A percentile compares a stretch with the other conserved stretches of the same genome.
Conservation (phyloP, 768 basidiomycete species). For the Lyophyllum decastes region DNA sequence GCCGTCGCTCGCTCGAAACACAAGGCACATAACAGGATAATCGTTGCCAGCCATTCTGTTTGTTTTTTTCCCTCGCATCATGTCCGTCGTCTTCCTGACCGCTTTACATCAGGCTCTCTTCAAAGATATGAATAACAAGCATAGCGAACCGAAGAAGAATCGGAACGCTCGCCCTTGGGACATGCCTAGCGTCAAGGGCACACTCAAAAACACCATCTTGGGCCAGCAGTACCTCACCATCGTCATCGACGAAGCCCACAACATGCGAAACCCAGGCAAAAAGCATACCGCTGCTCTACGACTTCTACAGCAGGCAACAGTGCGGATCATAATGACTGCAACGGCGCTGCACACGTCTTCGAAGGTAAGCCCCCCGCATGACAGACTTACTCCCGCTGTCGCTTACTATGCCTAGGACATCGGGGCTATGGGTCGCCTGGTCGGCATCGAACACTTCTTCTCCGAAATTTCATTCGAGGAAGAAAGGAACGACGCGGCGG, state of each 20-base stretch:
- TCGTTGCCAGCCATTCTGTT: conserved; percentile 27
- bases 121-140: conserved; percentile 10
- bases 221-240: conserved; percentile 17
- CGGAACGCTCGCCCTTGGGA: conserved; percentile 17
- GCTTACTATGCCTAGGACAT: conserved; percentile 22
- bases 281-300: conserved; percentile 14
- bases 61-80: conserved; percentile 5
- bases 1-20: conserved; percentile 18
- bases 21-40: conserved; percentile 9
- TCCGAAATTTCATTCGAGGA: conserved; percentile 13
- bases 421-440: conserved; percentile 25
- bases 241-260: conserved; percentile 24
- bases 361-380: conserved; percentile 16
- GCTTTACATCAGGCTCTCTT: conserved; percentile 16
- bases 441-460: conserved; percentile 27
- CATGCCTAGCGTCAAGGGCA: conserved; percentile 1
- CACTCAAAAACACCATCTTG: conserved; percentile 20
- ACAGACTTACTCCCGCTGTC: not conserved
- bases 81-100: not conserved
- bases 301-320: conserved; percentile 6
- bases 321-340: conserved; percentile 20
- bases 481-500: conserved; percentile 21
- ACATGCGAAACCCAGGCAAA: conserved; percentile 17
- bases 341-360: conserved; percentile 26
- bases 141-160: not conserved